phyloP scores from a whole-genome alignment of 78 protist species.

The Chrysochromulina parva region DNA sequence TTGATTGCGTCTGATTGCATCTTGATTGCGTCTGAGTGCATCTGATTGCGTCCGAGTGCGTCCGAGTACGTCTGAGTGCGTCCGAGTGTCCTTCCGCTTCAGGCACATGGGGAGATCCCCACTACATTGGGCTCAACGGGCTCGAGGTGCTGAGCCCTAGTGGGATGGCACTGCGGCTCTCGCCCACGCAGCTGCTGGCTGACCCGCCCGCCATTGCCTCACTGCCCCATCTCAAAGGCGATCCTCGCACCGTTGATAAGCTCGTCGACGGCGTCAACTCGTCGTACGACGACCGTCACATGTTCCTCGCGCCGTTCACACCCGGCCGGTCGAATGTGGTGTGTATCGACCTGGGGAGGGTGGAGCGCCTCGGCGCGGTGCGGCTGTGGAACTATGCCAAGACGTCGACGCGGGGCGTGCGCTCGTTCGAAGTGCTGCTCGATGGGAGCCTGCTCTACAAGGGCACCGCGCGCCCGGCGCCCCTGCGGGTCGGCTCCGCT shows the following conservation, averaged over 20 bases:
- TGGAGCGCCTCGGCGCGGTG: conserved; percentile 33
- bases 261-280: conserved; percentile 33
- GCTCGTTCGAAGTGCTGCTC: neutral
- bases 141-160: conserved; percentile 56
- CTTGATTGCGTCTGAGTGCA: no score
- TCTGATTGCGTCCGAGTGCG: no score
- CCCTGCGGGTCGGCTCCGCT: neutral
- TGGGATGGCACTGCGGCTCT: neutral
- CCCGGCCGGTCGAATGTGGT: conserved; percentile 44
- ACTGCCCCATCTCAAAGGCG: neutral
- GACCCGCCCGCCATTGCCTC: conserved; percentile 23
- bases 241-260: conserved; percentile 36
- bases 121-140: conserved; percentile 80
- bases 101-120: conserved; percentile 78
- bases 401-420: neutral
- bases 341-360: conserved; percentile 19
- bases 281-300: conserved; percentile 37
- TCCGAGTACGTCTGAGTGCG: no score
- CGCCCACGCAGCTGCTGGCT: neutral
- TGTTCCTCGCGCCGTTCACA: conserved; percentile 44
- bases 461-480: neutral
- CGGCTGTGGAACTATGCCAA: conserved; percentile 80
- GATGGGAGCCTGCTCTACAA: neutral
- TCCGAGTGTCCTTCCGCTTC: no score
- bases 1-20: no score